These are phyloP conservation scores for Grosmannia clavigera DNA, from an alignment of 2,329 filamentous ascomycete species.

Conservation along the genomic window DNA sequence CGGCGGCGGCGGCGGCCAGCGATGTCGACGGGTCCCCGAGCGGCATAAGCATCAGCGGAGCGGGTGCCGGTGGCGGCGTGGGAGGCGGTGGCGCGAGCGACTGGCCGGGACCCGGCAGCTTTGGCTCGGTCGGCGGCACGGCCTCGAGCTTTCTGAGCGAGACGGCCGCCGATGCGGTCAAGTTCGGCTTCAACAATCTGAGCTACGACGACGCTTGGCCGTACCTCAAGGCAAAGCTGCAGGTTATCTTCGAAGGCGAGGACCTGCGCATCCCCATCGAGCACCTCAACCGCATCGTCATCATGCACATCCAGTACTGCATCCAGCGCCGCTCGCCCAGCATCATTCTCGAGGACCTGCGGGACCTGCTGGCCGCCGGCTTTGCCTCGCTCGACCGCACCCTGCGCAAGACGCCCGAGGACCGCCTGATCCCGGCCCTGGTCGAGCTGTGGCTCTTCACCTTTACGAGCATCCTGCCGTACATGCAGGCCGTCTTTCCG, in stretches of 20 bases:
- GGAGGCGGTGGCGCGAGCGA: constrained; percentile 21
- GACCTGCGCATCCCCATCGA: constrained; percentile 70
- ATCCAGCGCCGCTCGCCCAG: constrained; percentile 61
- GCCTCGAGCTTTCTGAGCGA: constrained; percentile 33
- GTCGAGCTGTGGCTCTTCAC: constrained; percentile 93
- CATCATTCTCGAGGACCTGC: constrained; percentile 61
- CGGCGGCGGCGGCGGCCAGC: background rate
- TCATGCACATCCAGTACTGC: constrained; percentile 65
- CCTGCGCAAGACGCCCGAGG: constrained; percentile 65
- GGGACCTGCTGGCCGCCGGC: constrained; percentile 65
- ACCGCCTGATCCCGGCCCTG: constrained; percentile 75
- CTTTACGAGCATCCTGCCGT: constrained; percentile 81
- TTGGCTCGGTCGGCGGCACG: constrained; percentile 30
- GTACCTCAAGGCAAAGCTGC: constrained; percentile 59
- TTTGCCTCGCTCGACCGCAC: constrained; percentile 81
- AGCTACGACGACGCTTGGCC: constrained; percentile 72
- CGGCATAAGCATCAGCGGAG: constrained; percentile 24
- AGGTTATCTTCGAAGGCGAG: constrained; percentile 72
- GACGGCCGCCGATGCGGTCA: constrained; percentile 36
- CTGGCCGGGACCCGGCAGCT: constrained; percentile 42
- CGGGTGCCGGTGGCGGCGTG: background rate
- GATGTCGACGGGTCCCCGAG: background rate
- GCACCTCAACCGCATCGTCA: constrained; percentile 71
- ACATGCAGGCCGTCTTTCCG: constrained; percentile 89
- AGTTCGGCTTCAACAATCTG: constrained; percentile 58